Evolutionary conservation across 768 basidiomycete species (phyloP).

Genomic region (Leccinum barrowsii): DNA sequence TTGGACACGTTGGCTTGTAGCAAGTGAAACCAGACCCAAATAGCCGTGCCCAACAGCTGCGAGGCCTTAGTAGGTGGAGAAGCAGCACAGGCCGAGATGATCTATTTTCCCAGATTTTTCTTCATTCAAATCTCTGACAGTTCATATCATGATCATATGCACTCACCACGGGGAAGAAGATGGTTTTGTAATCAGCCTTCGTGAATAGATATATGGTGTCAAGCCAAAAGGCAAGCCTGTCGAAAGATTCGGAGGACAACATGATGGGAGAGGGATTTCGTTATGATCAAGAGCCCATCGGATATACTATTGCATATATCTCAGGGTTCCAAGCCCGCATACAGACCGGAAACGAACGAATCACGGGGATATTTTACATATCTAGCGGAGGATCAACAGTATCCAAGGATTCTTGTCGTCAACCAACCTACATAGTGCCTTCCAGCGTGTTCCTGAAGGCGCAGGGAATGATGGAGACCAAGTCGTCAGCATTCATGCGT

Average conservation of each 20-base stretch:
- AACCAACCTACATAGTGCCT: no score
- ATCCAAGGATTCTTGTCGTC: background rate
- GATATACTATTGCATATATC: background rate
- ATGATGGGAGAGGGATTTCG: background rate
- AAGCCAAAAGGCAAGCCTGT: constrained; percentile 12
- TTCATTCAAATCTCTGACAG: background rate
- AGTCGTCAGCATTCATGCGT: background rate
- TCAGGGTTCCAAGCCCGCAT: background rate
- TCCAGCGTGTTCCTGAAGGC: background rate
- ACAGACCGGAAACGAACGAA: background rate
- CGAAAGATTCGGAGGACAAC: background rate
- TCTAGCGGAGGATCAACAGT: background rate
- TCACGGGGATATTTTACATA: background rate
- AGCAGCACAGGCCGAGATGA: constrained; percentile 3
- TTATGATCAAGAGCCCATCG: background rate
- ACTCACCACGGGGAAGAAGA: constrained; percentile 34
- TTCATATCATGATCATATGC: background rate
- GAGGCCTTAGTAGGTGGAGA: background rate
- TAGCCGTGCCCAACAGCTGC: constrained; percentile 2
- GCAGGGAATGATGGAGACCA: background rate
- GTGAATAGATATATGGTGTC: constrained; percentile 35
- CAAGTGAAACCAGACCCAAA: constrained; percentile 34
- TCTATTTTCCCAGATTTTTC: constrained; percentile 1
- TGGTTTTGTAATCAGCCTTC: constrained; percentile 33
- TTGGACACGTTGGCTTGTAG: constrained; percentile 34